Percentiles rank a stretch among this genome's conserved stretches.
Evolutionary conservation across 805 yeast species (phyloP).

Genomic region (Metschnikowia santaceciliae): DNA sequence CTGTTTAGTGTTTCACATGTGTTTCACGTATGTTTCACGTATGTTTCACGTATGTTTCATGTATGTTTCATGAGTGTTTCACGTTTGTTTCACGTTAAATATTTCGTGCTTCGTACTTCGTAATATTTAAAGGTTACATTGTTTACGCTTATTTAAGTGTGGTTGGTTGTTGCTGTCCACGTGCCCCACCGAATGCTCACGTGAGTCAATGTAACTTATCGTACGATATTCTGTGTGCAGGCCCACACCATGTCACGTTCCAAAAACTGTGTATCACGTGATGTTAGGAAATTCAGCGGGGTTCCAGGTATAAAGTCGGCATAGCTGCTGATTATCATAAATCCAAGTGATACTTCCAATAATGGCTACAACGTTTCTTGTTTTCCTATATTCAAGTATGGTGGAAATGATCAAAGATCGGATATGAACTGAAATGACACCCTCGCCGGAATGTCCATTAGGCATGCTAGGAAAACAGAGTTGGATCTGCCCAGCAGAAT

Average conservation of each 20-base stretch:
- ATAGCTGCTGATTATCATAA: too few species aligned
- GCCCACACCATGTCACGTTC: background rate
- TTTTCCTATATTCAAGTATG: constrained; percentile 7
- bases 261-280: constrained; percentile 1
- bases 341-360: background rate
- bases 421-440: constrained; percentile 14
- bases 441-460: constrained; percentile 16
- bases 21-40: too few species aligned
- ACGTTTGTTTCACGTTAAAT: too few species aligned
- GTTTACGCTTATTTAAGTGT: too few species aligned
- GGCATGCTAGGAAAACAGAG: constrained; percentile 20
- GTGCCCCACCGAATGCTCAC: background rate
- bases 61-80: too few species aligned
- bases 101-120: too few species aligned
- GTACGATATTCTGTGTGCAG: background rate
- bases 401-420: constrained; percentile 1
- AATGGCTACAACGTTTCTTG: background rate
- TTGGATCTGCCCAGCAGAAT: constrained; percentile 21
- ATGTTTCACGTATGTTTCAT: too few species aligned
- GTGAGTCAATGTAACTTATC: background rate
- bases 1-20: too few species aligned
- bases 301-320: background rate
- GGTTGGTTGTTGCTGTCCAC: too few species aligned
- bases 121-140: too few species aligned
- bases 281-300: background rate